A percentile compares a stretch with the other conserved stretches of the same genome.
These are phyloP conservation scores for Coemansia sp. DNA, from an alignment of 192 early-diverging fungal genomes.

Conservation along the genomic window DNA sequence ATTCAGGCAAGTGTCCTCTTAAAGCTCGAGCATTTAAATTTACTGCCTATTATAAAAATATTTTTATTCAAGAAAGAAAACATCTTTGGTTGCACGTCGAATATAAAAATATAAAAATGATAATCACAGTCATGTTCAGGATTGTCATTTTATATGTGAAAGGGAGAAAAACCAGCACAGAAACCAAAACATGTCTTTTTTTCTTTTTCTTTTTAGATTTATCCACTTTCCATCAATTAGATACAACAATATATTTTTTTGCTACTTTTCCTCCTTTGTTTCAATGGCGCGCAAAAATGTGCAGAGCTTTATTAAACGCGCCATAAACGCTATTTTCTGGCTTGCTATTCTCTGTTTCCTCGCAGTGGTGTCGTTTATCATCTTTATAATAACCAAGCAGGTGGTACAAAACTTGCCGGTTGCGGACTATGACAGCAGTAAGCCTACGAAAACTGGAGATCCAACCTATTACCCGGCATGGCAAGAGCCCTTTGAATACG, in stretches of 20 bases:
- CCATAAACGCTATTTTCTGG: not conserved
- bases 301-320: not conserved
- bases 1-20: no score
- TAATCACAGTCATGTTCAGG: no score
- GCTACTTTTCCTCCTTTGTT: no score
- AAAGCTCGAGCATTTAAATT: no score
- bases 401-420: not conserved
- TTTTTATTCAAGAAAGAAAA: no score
- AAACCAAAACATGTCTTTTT: not conserved
- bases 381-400: not conserved
- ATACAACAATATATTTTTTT: not conserved
- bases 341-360: not conserved
- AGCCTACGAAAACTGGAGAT: not conserved
- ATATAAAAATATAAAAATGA: no score
- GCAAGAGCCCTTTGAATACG: conserved; percentile 3
- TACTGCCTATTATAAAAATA: no score
- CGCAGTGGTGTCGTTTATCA: not conserved
- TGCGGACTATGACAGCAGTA: not conserved
- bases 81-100: no score
- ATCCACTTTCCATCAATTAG: not conserved
- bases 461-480: not conserved
- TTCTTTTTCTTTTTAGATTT: not conserved
- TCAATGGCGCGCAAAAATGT: not conserved
- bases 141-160: no score
- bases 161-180: not conserved